A percentile compares a stretch with the other conserved stretches of the same genome.
These are phyloP conservation scores for Agapanthus africanus DNA, from an alignment of 106 monocot species.

Conservation along the genomic window DNA sequence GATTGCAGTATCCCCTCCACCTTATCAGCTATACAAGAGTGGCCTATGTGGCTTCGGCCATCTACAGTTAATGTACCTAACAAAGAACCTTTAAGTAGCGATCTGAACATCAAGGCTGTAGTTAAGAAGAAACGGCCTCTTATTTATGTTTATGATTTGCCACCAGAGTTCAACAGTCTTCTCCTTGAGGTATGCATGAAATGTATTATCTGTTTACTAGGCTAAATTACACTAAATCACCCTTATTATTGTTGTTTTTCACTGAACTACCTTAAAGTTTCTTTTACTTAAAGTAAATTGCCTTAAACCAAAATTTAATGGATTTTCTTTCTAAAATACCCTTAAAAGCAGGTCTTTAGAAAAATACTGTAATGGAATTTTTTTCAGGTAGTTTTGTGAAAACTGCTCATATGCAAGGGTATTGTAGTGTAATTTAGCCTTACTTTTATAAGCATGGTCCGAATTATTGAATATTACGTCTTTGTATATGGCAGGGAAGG, in stretches of 20 bases:
- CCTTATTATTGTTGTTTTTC: no score
- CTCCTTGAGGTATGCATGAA: conserved; percentile 82
- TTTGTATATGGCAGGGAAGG: conserved; percentile 52
- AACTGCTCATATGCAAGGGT: no score
- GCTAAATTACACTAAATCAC: no score
- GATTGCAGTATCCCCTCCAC: conserved; percentile 94
- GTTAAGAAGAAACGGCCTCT: conserved; percentile 83
- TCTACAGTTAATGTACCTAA: conserved; percentile 40
- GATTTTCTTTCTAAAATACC: no score
- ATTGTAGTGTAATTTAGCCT: no score
- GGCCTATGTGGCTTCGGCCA: conserved; percentile 80
- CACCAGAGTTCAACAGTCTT: conserved; percentile 80
- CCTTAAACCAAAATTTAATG: no score
- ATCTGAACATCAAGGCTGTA: conserved; percentile 24
- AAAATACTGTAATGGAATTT: no score
- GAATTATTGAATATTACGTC: not conserved
- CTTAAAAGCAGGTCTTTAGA: no score
- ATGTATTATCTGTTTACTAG: conserved; percentile 28
- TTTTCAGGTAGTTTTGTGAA: no score
- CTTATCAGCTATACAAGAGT: conserved; percentile 42
- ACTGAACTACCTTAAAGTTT: no score
- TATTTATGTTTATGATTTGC: conserved; percentile 93
- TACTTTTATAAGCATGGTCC: not conserved
- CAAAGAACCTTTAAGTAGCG: conserved; percentile 16
- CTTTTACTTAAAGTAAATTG: no score